phyloP scores from a whole-genome alignment of 148 eudicot genomes.

The Rhododendron williamsianum region DNA sequence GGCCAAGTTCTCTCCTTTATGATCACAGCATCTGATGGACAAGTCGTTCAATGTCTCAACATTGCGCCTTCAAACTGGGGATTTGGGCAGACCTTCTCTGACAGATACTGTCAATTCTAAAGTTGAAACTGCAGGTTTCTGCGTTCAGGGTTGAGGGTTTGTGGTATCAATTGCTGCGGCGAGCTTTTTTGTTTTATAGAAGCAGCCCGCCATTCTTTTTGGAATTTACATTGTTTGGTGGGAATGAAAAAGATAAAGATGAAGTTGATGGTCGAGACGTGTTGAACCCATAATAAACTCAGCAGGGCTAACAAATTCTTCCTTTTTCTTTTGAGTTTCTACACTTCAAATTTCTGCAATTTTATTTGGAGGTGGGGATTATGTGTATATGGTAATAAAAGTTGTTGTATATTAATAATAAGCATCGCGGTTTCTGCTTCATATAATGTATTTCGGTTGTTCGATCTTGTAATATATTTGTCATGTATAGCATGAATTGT shows the following conservation, averaged over 20 bases:
- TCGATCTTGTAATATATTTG: background rate
- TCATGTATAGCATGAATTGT: background rate
- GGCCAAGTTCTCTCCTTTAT: conserved; percentile 75
- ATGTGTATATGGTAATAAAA: background rate
- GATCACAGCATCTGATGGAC: conserved; percentile 62
- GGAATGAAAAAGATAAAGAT: background rate
- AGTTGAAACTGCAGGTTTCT: background rate
- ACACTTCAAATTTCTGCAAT: background rate
- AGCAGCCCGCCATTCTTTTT: conserved; percentile 51
- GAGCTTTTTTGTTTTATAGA: conserved; percentile 29
- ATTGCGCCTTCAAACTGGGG: conserved; percentile 67
- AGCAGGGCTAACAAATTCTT: background rate
- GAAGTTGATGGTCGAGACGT: conserved; percentile 7
- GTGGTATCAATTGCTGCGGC: conserved; percentile 35
- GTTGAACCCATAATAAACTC: conserved; percentile 5
- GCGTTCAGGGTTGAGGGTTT: background rate
- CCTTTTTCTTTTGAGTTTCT: background rate
- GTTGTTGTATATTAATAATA: background rate
- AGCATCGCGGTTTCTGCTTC: background rate
- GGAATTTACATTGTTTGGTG: background rate
- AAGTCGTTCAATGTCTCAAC: conserved; percentile 29
- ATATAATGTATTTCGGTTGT: background rate
- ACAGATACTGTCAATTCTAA: conserved; percentile 26
- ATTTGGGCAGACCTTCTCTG: conserved; percentile 71
- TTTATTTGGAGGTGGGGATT: background rate